These are phyloP conservation scores for Aspergillus brunneoviolaceus DNA, from an alignment of 2,329 filamentous ascomycete genomes.

Conservation along the genomic window DNA sequence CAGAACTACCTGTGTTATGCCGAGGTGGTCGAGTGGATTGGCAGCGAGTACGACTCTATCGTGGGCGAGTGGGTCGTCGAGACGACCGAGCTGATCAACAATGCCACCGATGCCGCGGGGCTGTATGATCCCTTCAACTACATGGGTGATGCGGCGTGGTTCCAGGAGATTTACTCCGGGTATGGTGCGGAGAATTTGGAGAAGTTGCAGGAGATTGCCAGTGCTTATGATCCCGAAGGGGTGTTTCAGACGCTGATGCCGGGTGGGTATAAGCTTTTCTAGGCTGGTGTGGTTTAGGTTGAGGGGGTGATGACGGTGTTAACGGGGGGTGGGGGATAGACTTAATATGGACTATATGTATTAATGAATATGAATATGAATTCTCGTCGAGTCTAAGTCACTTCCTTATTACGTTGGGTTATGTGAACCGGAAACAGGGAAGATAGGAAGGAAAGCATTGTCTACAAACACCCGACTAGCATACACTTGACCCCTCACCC, in stretches of 20 bases:
- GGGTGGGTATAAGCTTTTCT: slow-evolving; percentile 42
- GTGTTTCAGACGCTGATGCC: slow-evolving; percentile 41
- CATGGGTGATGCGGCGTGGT: slow-evolving; percentile 35
- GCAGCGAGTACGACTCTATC: slow-evolving; percentile 25
- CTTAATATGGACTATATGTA: too few relatives aligned
- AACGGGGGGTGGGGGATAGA: background rate
- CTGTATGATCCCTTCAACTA: slow-evolving; percentile 36
- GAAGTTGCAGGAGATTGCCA: slow-evolving; percentile 30
- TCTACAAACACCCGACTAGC: background rate
- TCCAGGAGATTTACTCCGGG: slow-evolving; percentile 36
- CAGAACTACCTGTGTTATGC: slow-evolving; percentile 43
- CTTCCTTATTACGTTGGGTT: too few relatives aligned
- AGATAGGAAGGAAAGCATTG: too few relatives aligned
- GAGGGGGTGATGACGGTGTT: too few relatives aligned
- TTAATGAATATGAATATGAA: too few relatives aligned
- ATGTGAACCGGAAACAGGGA: too few relatives aligned
- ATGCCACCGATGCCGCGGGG: slow-evolving; percentile 25
- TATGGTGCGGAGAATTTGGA: slow-evolving; percentile 38
- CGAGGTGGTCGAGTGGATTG: slow-evolving; percentile 38
- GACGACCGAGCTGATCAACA: slow-evolving; percentile 32
- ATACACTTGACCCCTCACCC: too few relatives aligned
- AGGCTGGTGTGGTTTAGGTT: background rate
- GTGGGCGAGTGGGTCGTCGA: slow-evolving; percentile 35
- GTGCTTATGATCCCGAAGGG: slow-evolving; percentile 38
- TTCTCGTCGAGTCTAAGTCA: too few relatives aligned